Conservation (phyloP, 768 basidiomycete genomes). For the Mycena vulgaris region DNA sequence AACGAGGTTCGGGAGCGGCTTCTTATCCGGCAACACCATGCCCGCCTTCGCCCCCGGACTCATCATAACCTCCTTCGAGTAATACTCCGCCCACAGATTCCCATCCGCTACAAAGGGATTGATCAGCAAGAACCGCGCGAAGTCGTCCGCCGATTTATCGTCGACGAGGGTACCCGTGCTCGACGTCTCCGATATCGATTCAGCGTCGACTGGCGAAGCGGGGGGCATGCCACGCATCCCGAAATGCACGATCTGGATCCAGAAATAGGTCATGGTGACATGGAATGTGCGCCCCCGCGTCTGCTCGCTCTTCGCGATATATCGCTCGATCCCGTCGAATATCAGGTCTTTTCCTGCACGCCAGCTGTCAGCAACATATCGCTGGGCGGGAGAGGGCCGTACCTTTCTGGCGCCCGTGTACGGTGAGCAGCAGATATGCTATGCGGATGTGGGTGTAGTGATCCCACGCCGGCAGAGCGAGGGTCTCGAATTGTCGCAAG, state of each 20-base stretch:
- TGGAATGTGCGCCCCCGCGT: constrained; percentile 60
- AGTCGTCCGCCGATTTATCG: constrained; percentile 39
- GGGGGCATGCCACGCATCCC: constrained; percentile 55
- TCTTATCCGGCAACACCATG: constrained; percentile 64
- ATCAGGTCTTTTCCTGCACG: constrained; percentile 60
- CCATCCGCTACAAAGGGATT: constrained; percentile 61
- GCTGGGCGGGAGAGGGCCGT: background rate
- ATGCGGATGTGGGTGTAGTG: constrained; percentile 67
- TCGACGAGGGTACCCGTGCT: constrained; percentile 3
- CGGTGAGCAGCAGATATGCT: constrained; percentile 57
- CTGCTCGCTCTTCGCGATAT: constrained; percentile 56
- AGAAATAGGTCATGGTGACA: constrained; percentile 66
- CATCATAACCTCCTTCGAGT: constrained; percentile 61
- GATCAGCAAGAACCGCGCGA: constrained; percentile 55
- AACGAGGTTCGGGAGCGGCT: constrained; percentile 57
- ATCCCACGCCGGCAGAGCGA: constrained; percentile 60
- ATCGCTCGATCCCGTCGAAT: constrained; percentile 58
- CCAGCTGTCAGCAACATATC: background rate
- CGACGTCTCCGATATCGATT: background rate
- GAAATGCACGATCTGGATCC: constrained; percentile 65
- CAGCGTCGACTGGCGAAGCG: background rate
- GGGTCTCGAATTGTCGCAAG: constrained; percentile 52
- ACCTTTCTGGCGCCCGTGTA: constrained; percentile 62
- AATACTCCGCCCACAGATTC: constrained; percentile 60
- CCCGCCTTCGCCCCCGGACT: constrained; percentile 52